phyloP scores from a whole-genome alignment of 1,284 basidiomycete species.

The Puccinia polysora region DNA sequence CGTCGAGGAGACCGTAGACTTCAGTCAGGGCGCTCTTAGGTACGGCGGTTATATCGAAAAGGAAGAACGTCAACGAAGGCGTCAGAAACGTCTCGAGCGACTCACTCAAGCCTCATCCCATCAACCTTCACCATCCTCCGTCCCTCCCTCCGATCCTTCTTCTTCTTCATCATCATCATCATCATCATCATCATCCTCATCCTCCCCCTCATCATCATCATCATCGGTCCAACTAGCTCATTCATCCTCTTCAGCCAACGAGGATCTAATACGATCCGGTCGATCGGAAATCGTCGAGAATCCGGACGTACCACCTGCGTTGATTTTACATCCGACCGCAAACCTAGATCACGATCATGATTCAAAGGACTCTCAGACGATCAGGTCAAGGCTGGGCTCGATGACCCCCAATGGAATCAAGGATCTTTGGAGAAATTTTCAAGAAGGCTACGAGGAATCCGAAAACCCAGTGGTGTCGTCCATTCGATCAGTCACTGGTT shows the following conservation, averaged over 20 bases:
- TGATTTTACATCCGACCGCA: conserved; percentile 77
- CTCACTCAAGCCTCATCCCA: conserved; percentile 61
- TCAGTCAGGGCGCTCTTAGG: conserved; percentile 75
- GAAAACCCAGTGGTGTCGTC: conserved; percentile 83
- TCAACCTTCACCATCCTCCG: not conserved
- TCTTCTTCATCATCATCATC: not conserved
- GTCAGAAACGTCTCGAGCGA: conserved; percentile 71
- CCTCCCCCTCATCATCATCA: not conserved
- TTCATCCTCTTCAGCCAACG: conserved; percentile 47
- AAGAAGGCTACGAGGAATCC: conserved; percentile 79
- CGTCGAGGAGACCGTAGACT: conserved; percentile 83
- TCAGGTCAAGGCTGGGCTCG: conserved; percentile 62
- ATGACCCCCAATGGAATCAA: conserved; percentile 53
- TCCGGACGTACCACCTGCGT: conserved; percentile 70
- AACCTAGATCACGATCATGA: conserved; percentile 61
- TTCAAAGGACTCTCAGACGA: conserved; percentile 54
- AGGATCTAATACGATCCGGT: too few species aligned
- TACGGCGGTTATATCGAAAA: conserved; percentile 92
- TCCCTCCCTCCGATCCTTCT: conserved; percentile 29
- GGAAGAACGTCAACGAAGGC: conserved; percentile 70
- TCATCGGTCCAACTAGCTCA: conserved; percentile 49
- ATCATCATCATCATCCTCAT: not conserved
- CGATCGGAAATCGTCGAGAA: conserved; percentile 55
- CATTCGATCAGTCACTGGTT: conserved; percentile 75
- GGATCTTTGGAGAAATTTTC: conserved; percentile 49